Percentiles rank a stretch among this genome's conserved stretches.
Conservation (phyloP, 306 rosid species). For the Abrus pulchellus region DNA sequence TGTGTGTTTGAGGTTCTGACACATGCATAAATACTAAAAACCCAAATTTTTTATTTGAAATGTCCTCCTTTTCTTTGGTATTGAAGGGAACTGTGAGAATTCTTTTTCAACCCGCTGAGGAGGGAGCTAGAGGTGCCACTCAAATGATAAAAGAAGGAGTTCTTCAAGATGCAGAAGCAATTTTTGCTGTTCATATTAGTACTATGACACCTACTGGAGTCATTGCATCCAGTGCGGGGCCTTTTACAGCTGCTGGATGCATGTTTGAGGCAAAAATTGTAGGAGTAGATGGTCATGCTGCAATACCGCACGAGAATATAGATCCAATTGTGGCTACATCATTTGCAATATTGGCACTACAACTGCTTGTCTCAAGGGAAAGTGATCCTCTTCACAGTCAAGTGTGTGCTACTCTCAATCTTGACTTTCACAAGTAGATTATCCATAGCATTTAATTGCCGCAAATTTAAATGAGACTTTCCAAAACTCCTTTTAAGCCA, state of each 20-base stretch:
- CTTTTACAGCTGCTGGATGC: slow-evolving; percentile 68
- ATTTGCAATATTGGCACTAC: slow-evolving; percentile 71
- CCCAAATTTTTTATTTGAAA: slow-evolving; percentile 30
- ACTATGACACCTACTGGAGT: slow-evolving; percentile 56
- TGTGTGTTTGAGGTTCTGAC: slow-evolving; percentile 28
- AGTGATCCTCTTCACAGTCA: slow-evolving; percentile 69
- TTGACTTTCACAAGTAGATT: slow-evolving; percentile 36
- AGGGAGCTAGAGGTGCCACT: slow-evolving; percentile 70
- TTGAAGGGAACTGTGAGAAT: slow-evolving; percentile 82
- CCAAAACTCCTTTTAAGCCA: slow-evolving; percentile 19
- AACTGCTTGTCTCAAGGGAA: slow-evolving; percentile 81
- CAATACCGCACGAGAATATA: slow-evolving; percentile 55
- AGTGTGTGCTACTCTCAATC: slow-evolving; percentile 52
- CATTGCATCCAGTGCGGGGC: slow-evolving; percentile 64
- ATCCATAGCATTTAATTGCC: slow-evolving; percentile 25
- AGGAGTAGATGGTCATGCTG: slow-evolving; percentile 78
- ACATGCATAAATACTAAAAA: slow-evolving; percentile 20
- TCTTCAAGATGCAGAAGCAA: slow-evolving; percentile 70
- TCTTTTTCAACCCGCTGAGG: slow-evolving; percentile 86
- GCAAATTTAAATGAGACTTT: slow-evolving; percentile 21
- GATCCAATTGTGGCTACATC: slow-evolving; percentile 81
- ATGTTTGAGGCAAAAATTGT: slow-evolving; percentile 63
- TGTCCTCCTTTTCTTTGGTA: slow-evolving; percentile 12
- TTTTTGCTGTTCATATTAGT: slow-evolving; percentile 66
- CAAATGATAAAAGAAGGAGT: slow-evolving; percentile 72